These are phyloP conservation scores for Neonectria sp. DNA, from an alignment of 2,329 filamentous ascomycete genomes.

Conservation along the genomic window DNA sequence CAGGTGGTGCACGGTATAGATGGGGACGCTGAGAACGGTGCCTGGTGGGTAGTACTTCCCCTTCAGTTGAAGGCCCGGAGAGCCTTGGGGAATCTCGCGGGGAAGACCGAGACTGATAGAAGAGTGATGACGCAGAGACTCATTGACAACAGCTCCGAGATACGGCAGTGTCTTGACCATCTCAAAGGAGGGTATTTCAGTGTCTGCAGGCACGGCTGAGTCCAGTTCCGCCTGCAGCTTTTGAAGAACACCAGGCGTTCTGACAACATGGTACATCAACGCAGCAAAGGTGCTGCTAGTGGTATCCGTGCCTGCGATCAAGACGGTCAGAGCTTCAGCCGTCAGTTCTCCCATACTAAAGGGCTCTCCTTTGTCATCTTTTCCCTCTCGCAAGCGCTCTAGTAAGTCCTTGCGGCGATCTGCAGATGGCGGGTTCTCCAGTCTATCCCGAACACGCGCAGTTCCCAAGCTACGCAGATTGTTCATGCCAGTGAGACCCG, in stretches of 20 bases:
- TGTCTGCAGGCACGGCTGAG: slow-evolving; percentile 70
- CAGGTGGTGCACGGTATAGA: slow-evolving; percentile 86
- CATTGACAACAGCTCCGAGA: slow-evolving; percentile 81
- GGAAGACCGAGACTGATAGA: slow-evolving; percentile 90
- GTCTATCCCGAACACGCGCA: slow-evolving; percentile 81
- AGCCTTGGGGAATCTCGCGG: slow-evolving; percentile 77
- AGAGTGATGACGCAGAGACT: slow-evolving; percentile 88
- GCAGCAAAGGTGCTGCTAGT: slow-evolving; percentile 87
- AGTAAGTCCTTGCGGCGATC: slow-evolving; percentile 82
- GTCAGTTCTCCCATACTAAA: slow-evolving; percentile 86
- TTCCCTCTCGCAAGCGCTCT: slow-evolving; percentile 86
- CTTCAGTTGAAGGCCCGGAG: slow-evolving; percentile 74
- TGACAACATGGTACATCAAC: slow-evolving; percentile 81
- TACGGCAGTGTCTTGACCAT: slow-evolving; percentile 83
- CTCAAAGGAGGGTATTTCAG: slow-evolving; percentile 78
- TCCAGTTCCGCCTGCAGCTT: slow-evolving; percentile 86
- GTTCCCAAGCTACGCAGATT: slow-evolving; percentile 90
- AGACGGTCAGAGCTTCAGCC: slow-evolving; percentile 89
- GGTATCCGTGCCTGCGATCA: slow-evolving; percentile 85
- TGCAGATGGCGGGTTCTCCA: slow-evolving; percentile 76
- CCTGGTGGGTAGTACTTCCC: slow-evolving; percentile 81
- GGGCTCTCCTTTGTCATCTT: slow-evolving; percentile 83
- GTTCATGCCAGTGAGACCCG: slow-evolving; percentile 81
- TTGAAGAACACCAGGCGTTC: slow-evolving; percentile 77
- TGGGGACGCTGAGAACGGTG: slow-evolving; percentile 83